Evolutionary conservation across 1,284 basidiomycete genomes (phyloP), one percentile per base, ranked within the genome.

Genomic region (Ustilago shanxiensis): DNA sequence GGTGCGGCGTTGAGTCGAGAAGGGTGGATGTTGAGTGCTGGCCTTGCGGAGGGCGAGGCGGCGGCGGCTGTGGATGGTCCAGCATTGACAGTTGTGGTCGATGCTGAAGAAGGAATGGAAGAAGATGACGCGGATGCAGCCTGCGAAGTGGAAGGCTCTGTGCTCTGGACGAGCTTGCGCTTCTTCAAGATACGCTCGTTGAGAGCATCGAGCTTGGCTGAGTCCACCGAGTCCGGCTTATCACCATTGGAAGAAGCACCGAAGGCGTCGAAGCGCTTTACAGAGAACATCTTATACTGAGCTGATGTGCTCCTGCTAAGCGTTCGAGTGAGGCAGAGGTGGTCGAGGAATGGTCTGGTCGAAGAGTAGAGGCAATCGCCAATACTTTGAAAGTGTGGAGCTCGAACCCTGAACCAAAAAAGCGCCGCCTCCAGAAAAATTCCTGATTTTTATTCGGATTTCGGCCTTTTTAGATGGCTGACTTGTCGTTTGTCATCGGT

Each of bases 251-350:
- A 26, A 31, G 60, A 52, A 11, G 51, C 45, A 14, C 59, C 51
- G 52, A 62, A 67, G n/a, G 72, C 79, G 52, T 80, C 70, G 56
- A 80, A 80, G 29, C 79, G 63, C 57, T 77, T 80, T 59, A 80
- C 60, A 2, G 76, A 72, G 64, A 80, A 79, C 79, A 80, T 80
- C 14, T 37, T 33, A 50, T 2, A 14, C 20, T 33, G 5, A 11
- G 5, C 31, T 33, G 31, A 11, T 33, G 5, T 5, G 20, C 14
- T 24, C n/a, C 11, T 50, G 10, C n/a, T 2, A 7, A 28, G 47
- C 24, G 16, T 28, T 22, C n/a, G 13, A 13, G 10, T 10, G n/a
- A 44, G 41, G n/a, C 41, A 20, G 41, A 44, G 11, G 31, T 6
- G 6, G 22, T 49, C 14, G 24, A 49, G 22, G 47, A 26, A 14